A percentile compares a stretch with the other conserved stretches of the same genome.
Conservation (phyloP, 31 red algal genomes). For the Porphyra umbilicalis region DNA sequence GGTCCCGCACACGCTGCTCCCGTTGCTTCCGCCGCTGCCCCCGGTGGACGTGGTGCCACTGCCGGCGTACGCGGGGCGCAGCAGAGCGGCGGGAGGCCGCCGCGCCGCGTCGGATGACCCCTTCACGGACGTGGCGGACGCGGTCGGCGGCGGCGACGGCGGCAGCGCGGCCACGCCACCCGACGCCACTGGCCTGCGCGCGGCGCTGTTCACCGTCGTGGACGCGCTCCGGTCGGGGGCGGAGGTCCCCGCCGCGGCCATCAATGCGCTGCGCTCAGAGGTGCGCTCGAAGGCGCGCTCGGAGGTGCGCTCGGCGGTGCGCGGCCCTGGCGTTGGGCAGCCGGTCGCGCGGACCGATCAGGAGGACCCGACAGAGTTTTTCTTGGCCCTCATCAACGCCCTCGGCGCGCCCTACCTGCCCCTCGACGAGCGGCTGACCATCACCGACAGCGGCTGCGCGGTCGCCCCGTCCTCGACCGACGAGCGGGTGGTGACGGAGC, state of each 20-base stretch:
- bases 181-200: conserved; percentile 1
- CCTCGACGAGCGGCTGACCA: conserved; percentile 9
- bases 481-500: conserved; percentile 36
- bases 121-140: no score
- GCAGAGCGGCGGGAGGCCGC: no score
- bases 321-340: conserved; percentile 9
- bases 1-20: neutral
- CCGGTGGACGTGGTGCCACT: neutral
- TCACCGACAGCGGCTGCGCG: neutral
- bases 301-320: conserved; percentile 13
- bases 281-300: no score
- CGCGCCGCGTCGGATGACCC: neutral
- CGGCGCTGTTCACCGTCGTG: conserved; percentile 2
- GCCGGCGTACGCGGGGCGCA: neutral
- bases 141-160: neutral
- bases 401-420: conserved; percentile 41
- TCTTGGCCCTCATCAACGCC: conserved; percentile 30
- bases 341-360: conserved; percentile 5
- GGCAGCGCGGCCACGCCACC: neutral
- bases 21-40: neutral
- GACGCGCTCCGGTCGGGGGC: conserved; percentile 6
- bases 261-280: conserved; percentile 8
- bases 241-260: neutral
- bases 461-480: conserved; percentile 15
- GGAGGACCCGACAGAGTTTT: conserved; percentile 61